These are phyloP conservation scores for Trifolium dubium DNA, from an alignment of 306 rosid genomes.

Conservation along the genomic window DNA sequence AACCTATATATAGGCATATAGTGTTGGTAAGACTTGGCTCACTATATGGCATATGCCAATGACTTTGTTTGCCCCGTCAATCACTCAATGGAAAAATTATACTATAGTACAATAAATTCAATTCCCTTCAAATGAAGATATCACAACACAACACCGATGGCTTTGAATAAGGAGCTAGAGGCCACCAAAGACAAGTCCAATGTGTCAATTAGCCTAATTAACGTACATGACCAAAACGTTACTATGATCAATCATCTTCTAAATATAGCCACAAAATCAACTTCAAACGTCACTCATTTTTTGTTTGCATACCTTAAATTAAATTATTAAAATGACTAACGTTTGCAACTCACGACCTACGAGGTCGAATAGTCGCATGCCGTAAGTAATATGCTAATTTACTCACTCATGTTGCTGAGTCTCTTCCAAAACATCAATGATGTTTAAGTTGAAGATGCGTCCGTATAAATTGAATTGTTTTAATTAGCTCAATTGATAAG, in stretches of 20 bases:
- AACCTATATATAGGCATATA: slow-evolving; percentile 17
- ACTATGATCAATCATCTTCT: neutral
- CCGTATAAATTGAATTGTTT: no score
- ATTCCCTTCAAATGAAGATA: neutral
- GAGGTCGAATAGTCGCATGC: slow-evolving; percentile 11
- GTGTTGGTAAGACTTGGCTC: neutral
- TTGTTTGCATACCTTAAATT: neutral
- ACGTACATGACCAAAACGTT: no score
- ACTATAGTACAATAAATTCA: neutral
- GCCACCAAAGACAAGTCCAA: neutral
- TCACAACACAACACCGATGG: slow-evolving; percentile 4
- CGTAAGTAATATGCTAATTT: neutral
- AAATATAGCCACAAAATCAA: slow-evolving; percentile 3
- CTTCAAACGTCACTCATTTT: slow-evolving; percentile 4
- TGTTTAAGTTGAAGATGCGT: no score
- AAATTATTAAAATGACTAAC: neutral
- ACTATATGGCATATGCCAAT: neutral
- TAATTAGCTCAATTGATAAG: no score
- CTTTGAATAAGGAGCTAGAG: slow-evolving; percentile 8
- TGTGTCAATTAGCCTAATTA: slow-evolving; percentile 15
- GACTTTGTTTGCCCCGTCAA: slow-evolving; percentile 38
- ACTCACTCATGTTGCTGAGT: no score
- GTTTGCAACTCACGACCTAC: neutral
- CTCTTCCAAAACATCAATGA: no score
- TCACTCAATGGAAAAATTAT: slow-evolving; percentile 31